phyloP scores from a whole-genome alignment of 2,329 filamentous ascomycete genomes.

The Fusarium pseudograminearum region DNA sequence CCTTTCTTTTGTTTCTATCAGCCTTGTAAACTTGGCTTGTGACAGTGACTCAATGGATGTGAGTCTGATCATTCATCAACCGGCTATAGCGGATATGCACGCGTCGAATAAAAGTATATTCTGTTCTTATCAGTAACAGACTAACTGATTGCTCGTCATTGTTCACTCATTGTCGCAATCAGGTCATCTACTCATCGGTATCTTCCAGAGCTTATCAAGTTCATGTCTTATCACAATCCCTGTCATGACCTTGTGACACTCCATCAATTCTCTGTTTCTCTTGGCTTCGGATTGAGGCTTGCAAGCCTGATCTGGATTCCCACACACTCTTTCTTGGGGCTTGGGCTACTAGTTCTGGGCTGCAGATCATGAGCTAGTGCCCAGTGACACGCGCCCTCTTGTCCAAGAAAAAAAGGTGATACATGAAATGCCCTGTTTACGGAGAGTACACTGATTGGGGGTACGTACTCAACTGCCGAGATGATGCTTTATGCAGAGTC shows the following conservation, averaged over 20 bases:
- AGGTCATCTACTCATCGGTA: not conserved
- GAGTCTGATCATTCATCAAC: constrained; percentile 1
- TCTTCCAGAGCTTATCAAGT: constrained; percentile 26
- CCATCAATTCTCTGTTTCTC: not conserved
- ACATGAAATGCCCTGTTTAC: not conserved
- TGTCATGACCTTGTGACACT: constrained; percentile 13
- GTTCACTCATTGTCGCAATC: not conserved
- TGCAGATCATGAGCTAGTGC: constrained; percentile 20
- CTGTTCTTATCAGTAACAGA: not conserved
- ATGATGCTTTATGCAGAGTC: constrained; percentile 13
- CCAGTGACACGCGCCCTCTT: constrained; percentile 8
- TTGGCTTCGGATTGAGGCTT: not conserved
- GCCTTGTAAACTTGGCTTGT: not conserved
- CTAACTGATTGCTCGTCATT: constrained; percentile 16
- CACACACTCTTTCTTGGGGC: not conserved
- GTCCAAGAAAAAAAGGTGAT: not conserved
- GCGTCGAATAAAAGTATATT: not conserved
- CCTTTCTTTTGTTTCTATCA: not conserved
- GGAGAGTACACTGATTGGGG: not conserved
- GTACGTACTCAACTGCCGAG: constrained; percentile 30
- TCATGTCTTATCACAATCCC: not conserved
- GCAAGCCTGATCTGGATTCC: constrained; percentile 1
- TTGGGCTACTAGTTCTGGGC: not conserved
- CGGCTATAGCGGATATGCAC: not conserved
- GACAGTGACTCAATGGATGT: not conserved